Evolutionary conservation across 1,139 yeast genomes (phyloP), one percentile per base, ranked within the genome.

Genomic region (Tardiomyces digboiensis): DNA sequence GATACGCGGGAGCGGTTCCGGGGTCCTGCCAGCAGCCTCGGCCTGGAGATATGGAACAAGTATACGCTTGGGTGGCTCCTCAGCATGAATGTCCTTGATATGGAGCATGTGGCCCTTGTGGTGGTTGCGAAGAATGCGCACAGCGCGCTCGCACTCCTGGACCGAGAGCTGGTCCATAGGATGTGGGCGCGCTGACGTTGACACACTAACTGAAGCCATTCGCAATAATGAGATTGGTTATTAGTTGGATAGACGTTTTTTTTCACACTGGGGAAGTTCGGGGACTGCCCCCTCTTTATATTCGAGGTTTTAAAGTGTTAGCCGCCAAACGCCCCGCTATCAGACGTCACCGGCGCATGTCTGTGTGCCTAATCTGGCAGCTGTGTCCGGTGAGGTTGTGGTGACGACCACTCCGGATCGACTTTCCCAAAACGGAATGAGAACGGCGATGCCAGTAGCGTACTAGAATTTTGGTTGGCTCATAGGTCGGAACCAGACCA

Each of bases 1-100:
- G 42, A 82, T 71, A 68, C 95, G 78, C 7, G 66, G 64, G 26
- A 66, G 67, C 21, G 63, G 59, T 39, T 86, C 83, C 41, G 77
- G 65, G 21, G 75, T 69, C 38, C 61, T 62, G 23, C 86, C 86
- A 42, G 75, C 67, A 45, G 66, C 74, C 66, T 83, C 91, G 45
- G 87, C 84, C 47, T 76, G 83, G 52, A 86, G 68, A 62, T 72
- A 84, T 54, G 73, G 76, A 49, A 79, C 62, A 82, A 86, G 80
- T 52, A 74, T 78, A 55, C 76, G 69, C 73, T 86, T 86, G 50
- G 95, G 93, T 29, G 95, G 95, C 60, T 86, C 95, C 46, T 78
- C 62, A 57, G 79, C 74, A 59, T 83, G 91, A 46, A 84, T 69
- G 59, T 78, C 85, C 55, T 80, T 77, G 66, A 85, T 82, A 64